Evolutionary conservation across 2,329 filamentous ascomycete species (phyloP).

Genomic region (Cladophialophora carrionii): DNA sequence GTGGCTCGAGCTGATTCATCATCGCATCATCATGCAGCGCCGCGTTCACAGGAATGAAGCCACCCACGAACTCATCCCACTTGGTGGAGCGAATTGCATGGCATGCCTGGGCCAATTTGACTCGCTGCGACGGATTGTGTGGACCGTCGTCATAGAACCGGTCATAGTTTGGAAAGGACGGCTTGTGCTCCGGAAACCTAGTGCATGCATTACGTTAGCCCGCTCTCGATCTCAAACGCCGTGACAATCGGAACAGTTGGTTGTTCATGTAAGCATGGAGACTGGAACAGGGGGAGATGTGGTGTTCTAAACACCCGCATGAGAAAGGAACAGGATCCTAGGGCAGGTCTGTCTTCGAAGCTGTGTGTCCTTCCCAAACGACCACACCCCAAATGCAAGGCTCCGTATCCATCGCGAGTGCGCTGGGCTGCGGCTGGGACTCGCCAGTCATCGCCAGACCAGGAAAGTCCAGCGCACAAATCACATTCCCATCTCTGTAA

Average conservation of each 20-base stretch:
- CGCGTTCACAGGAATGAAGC: neutral
- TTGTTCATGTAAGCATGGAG: neutral
- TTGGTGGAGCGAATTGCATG: neutral
- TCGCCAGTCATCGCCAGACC: neutral
- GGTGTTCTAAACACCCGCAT: neutral
- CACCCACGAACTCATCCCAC: neutral
- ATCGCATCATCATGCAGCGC: neutral
- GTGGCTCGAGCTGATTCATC: neutral
- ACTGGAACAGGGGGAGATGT: neutral
- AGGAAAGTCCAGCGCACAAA: neutral
- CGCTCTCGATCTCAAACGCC: neutral
- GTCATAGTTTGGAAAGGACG: slow-evolving; percentile 11
- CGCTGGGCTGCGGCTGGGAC: neutral
- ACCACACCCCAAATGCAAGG: neutral
- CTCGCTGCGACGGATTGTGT: neutral
- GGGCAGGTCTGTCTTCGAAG: neutral
- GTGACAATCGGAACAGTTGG: neutral
- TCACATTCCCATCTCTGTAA: neutral
- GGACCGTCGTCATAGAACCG: neutral
- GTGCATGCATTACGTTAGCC: neutral
- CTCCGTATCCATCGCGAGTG: neutral
- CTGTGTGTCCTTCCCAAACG: neutral
- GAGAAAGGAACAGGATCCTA: neutral
- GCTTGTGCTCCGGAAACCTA: slow-evolving; percentile 9
- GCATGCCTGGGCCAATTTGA: neutral